A percentile compares a stretch with the other conserved stretches of the same genome.
phyloP scores from a whole-genome alignment of 2,329 filamentous ascomycete genomes.

The Diaporthe vexans region DNA sequence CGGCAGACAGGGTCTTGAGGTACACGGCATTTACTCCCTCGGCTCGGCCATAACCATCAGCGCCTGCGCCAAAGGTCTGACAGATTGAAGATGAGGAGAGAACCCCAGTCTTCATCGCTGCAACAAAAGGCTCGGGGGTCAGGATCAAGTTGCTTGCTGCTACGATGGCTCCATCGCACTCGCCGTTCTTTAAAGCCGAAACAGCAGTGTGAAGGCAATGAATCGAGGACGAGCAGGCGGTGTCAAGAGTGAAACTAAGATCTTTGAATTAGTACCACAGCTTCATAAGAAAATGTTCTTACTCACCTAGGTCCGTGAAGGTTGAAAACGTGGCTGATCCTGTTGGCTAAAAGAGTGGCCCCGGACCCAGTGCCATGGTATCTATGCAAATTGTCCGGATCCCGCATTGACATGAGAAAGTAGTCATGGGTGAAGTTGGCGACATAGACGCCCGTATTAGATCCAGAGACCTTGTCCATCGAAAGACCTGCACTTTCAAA shows the following conservation, averaged over 20 bases:
- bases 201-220: background rate
- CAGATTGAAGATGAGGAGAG: background rate
- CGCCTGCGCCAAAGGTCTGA: background rate
- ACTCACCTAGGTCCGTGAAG: background rate
- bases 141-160: background rate
- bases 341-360: background rate
- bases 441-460: background rate
- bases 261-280: no score
- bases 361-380: background rate
- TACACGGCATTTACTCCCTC: background rate
- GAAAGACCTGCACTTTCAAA: background rate
- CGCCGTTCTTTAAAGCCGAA: rapidly evolving
- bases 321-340: background rate
- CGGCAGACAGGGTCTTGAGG: background rate
- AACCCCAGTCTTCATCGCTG: background rate
- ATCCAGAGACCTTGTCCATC: background rate
- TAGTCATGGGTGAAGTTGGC: background rate
- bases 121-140: background rate
- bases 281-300: no score
- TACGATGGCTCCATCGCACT: background rate
- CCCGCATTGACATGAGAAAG: background rate
- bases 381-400: background rate
- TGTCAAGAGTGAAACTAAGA: background rate
- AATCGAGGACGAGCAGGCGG: background rate
- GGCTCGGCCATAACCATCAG: background rate